Conservation (phyloP, 192 early-diverging fungal genomes). For the Umbelopsis vinacea region DNA sequence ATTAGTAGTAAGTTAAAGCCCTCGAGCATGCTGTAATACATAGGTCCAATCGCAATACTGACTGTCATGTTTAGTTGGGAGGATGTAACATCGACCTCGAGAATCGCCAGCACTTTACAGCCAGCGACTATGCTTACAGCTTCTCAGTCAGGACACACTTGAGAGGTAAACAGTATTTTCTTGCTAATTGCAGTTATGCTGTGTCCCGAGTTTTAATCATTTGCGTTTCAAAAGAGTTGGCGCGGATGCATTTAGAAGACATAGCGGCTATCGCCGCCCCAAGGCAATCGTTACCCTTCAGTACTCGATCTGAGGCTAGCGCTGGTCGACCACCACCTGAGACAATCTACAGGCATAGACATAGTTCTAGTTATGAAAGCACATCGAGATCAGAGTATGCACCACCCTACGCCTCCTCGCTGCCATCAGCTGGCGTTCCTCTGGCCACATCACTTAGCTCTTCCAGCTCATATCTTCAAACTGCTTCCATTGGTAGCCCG, state of each 20-base stretch:
- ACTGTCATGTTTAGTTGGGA: conserved; percentile 8
- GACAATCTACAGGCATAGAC: conserved; percentile 6
- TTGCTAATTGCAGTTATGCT: neutral
- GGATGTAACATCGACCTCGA: conserved; percentile 39
- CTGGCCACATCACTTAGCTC: conserved; percentile 11
- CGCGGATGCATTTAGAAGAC: conserved; percentile 5
- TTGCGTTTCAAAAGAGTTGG: neutral
- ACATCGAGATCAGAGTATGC: neutral
- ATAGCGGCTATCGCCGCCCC: neutral
- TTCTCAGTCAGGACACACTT: conserved; percentile 30
- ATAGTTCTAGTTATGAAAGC: conserved; percentile 12
- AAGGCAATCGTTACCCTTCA: neutral
- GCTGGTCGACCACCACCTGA: neutral
- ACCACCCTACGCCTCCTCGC: neutral
- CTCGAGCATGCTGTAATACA: neutral
- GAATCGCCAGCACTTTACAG: conserved; percentile 32
- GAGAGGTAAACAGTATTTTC: conserved; percentile 19
- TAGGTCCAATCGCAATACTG: neutral
- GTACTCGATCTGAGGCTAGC: neutral
- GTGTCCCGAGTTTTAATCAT: neutral
- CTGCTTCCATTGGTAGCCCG: neutral
- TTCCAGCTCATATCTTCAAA: conserved; percentile 1
- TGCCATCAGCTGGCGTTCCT: neutral
- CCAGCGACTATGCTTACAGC: conserved; percentile 39
- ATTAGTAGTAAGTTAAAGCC: conserved; percentile 24